These are phyloP conservation scores for Nyctanthes arbortristis DNA, from an alignment of 257 asterid genomes.

Conservation along the genomic window DNA sequence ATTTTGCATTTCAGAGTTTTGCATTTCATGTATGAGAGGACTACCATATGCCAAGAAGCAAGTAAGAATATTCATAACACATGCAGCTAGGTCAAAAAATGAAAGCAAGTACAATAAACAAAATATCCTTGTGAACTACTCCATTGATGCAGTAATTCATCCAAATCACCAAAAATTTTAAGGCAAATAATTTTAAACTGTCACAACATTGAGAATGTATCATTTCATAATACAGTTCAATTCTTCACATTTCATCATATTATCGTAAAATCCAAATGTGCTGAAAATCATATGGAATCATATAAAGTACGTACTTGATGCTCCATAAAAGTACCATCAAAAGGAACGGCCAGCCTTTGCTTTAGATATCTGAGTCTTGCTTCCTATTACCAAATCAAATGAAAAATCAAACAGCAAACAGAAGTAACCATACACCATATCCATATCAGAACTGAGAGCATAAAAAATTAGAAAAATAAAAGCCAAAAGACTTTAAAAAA, in stretches of 20 bases:
- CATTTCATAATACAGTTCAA: neutral
- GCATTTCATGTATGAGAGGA: neutral
- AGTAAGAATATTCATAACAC: neutral
- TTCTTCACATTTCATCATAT: slow-evolving; percentile 5
- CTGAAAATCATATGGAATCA: slow-evolving; percentile 7
- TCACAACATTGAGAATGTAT: neutral
- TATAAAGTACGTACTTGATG: slow-evolving; percentile 82
- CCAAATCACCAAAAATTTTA: neutral
- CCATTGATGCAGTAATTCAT: neutral
- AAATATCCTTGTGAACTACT: neutral
- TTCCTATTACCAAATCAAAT: slow-evolving; percentile 55
- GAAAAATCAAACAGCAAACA: slow-evolving; percentile 18
- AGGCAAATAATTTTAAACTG: neutral
- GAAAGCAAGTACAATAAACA: neutral
- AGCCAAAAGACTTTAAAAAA: too few relatives aligned
- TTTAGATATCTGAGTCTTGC: slow-evolving; percentile 78
- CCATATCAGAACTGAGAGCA: neutral
- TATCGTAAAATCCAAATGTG: too few relatives aligned
- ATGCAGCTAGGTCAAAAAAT: neutral
- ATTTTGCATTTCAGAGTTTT: neutral
- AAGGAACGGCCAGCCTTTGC: slow-evolving; percentile 75
- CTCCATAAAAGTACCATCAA: slow-evolving; percentile 70
- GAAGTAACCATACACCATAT: slow-evolving; percentile 13
- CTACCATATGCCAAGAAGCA: neutral
- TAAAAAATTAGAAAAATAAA: neutral